Evolutionary conservation across 306 rosid genomes (phyloP), one percentile per base, ranked within the genome.

Genomic region (Cicer cuneatum): DNA sequence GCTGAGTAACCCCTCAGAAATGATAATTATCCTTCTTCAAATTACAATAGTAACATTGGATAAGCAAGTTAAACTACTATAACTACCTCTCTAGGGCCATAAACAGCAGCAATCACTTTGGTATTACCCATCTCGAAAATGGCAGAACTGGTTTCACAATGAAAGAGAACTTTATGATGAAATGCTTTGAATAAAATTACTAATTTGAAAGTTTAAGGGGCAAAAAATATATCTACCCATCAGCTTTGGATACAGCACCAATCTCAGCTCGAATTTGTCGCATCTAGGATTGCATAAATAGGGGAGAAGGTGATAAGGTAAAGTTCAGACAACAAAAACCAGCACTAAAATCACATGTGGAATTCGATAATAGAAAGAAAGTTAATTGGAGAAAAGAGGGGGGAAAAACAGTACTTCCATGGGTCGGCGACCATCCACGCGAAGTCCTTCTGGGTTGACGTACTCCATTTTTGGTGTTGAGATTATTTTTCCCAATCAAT

Each of bases 371-470:
- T 19, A 43, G 14, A 80, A 14, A 37, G 39, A 39, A 79, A 37
- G 46, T 16, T n/a, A 40, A 35, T 38, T 16, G 33, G n/a, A 16
- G 16, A 51, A n/a, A 61, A 63, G 2, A 33, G 15, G 37, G 13
- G 53, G 13, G 49, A 19, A 61, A 42, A 43, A 21, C 0, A 33
- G 45, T 19, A 85, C 86, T 75, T 86, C 90, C 87, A 83, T 71
- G 21, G 97, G 89, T 29, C 96, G 89, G 60, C 98, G 93, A 21
- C 98, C 98, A 59, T 93, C 97, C 70, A 85, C 76, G 66, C 97
- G 93, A 88, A 93, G 96, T 64, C 97, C 97, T 86, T 93, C 98
- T 4, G 98, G 97, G 87, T 83, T 90, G 46, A 93, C 93, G 4
- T 46, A 91, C 83, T 93, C 97, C 98, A 90, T 93, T 70, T 81